phyloP scores from a whole-genome alignment of 805 yeast genomes.

The Blastobotrys chiropterorum region DNA sequence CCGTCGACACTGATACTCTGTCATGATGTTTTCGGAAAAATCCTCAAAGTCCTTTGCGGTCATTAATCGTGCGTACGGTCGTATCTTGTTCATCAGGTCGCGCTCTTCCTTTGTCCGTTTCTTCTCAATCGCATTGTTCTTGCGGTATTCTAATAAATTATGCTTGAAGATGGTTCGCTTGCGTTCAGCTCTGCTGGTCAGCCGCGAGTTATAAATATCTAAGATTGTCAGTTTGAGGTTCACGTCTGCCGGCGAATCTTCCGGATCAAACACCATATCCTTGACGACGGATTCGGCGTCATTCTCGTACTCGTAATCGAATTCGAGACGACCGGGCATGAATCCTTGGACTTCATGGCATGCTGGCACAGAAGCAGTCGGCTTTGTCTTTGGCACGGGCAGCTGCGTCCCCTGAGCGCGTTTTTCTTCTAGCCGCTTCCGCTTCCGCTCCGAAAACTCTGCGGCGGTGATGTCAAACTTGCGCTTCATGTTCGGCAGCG shows the following conservation, averaged over 20 bases:
- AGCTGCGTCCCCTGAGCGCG: constrained; percentile 63
- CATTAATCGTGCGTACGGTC: constrained; percentile 77
- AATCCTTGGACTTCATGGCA: constrained; percentile 97
- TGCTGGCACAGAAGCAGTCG: constrained; percentile 87
- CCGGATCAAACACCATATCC: constrained; percentile 93
- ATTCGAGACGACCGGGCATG: constrained; percentile 98
- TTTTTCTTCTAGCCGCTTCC: constrained; percentile 64
- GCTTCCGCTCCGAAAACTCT: constrained; percentile 62
- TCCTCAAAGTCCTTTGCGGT: constrained; percentile 73
- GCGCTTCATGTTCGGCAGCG: constrained; percentile 79
- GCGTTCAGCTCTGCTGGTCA: constrained; percentile 88
- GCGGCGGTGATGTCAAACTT: constrained; percentile 62
- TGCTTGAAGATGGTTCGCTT: constrained; percentile 77
- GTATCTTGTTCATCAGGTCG: constrained; percentile 66
- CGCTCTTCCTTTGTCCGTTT: constrained; percentile 84
- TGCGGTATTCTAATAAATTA: constrained; percentile 75
- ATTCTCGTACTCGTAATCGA: constrained; percentile 93
- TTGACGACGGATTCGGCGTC: constrained; percentile 93
- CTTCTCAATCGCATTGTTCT: constrained; percentile 75
- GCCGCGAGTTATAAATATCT: constrained; percentile 82
- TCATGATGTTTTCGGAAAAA: constrained; percentile 65
- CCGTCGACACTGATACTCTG: constrained; percentile 71
- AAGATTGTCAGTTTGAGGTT: constrained; percentile 82
- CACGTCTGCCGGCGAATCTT: constrained; percentile 81
- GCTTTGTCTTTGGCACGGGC: constrained; percentile 79